Evolutionary conservation across 257 asterid genomes (phyloP).

Genomic region (Solanum clarkiae): DNA sequence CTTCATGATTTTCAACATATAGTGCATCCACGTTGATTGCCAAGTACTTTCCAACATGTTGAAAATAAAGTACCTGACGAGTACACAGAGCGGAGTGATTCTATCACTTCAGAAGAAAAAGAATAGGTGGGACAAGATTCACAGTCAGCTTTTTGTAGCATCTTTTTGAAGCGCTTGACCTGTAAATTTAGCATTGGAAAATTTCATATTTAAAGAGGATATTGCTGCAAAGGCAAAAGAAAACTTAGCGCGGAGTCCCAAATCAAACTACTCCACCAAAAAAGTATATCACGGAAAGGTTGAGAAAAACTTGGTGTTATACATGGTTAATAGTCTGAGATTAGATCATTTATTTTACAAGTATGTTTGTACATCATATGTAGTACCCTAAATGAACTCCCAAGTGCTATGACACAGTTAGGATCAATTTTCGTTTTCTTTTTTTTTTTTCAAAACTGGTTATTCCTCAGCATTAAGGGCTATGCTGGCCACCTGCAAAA

Average conservation of each 20-base stretch:
- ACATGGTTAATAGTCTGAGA: background rate
- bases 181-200: slow-evolving; percentile 17
- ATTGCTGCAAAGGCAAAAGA: background rate
- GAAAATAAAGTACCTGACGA: slow-evolving; percentile 26
- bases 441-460: too few relatives aligned
- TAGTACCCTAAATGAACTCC: background rate
- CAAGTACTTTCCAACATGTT: background rate
- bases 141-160: slow-evolving; percentile 53
- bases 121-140: slow-evolving; percentile 51
- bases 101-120: slow-evolving; percentile 46
- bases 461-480: too few relatives aligned
- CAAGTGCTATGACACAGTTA: background rate
- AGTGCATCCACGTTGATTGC: background rate
- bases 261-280: background rate
- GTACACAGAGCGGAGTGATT: slow-evolving; percentile 38
- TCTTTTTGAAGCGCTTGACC: slow-evolving; percentile 51
- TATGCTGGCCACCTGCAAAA: too few relatives aligned
- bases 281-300: background rate
- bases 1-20: background rate
- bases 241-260: background rate
- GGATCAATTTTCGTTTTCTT: too few relatives aligned
- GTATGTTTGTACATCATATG: background rate
- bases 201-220: background rate
- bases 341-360: background rate
- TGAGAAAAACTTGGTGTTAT: background rate